Evolutionary conservation across 2,329 filamentous ascomycete species (phyloP), one percentile per base, ranked within the genome.

Genomic region (Periconia macrospinosa): DNA sequence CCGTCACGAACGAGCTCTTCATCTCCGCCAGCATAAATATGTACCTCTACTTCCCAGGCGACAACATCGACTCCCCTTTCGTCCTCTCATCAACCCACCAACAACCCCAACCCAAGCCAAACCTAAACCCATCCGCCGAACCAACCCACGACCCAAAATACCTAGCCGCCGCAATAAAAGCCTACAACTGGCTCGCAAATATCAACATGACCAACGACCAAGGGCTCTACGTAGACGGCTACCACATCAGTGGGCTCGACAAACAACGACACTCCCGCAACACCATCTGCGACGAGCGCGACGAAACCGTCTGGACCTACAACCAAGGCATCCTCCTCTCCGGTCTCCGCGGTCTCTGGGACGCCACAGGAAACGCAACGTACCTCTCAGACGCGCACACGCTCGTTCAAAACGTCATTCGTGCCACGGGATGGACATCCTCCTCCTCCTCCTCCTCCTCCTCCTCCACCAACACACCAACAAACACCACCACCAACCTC

Each of bases 261-360:
- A 69, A 75, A 23, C n/a, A 82, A 85, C 52, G 75, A 77, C 7
- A 81, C 81, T 54, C 91, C 89, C 52, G 86, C 84, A 0, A 81
- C 84, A 58, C 23, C 23, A 8, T 27, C 23, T 97, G 93, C 71
- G 90, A 97, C 68, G 72, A 84, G 47, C 84, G 92, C 46, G 90
- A 96, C 72, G 86, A 92, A 62, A 93, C 92, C 86, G 88, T 96
- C 9, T 96, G 92, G 74, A 95, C 92, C 0, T 97, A 97, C 77
- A 97, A 97, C 75, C 93, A 97, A 73, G 93, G 92, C 19, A 91
- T 97, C 3, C 67, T 97, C 1, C 82, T 97, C 19, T 92, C 90
- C 5, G 92, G 91, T 13, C 84, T 91, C 51, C 84, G 90, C 33
- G 89, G 87, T 1, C 80, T 97, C 0, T 97, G 89, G 85, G 83